A percentile compares a stretch with the other conserved stretches of the same genome.
Conservation (phyloP, 2,329 filamentous ascomycete species). For the Colletotrichum theobromicola region DNA sequence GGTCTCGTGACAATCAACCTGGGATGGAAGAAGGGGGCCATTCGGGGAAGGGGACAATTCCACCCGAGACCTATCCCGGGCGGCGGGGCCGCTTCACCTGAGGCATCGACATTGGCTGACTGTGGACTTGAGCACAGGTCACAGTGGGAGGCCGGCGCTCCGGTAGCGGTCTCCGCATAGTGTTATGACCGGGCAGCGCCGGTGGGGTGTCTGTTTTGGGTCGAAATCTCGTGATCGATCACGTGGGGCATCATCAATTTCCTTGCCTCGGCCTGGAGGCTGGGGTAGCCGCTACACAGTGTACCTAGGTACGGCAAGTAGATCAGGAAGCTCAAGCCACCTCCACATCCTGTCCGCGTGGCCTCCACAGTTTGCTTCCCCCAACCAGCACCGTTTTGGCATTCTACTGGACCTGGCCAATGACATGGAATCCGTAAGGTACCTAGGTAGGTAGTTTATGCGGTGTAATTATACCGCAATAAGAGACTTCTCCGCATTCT, state of each 20-base stretch:
- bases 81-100: not conserved
- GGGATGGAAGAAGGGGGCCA: no score
- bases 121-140: no score
- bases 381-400: not conserved
- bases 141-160: not conserved
- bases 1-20: not conserved
- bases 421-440: no score
- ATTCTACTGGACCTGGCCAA: not conserved
- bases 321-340: not conserved
- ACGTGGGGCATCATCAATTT: not conserved
- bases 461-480: not conserved
- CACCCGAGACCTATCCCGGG: not conserved
- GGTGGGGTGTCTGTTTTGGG: no score
- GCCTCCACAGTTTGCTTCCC: not conserved
- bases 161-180: not conserved
- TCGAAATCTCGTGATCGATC: not conserved
- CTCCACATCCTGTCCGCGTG: not conserved
- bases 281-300: not conserved
- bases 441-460: not conserved
- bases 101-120: no score
- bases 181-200: no score
- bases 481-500: constrained; percentile 13
- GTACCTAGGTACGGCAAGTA: no score
- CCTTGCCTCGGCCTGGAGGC: not conserved
- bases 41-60: not conserved